Evolutionary conservation across 805 yeast species (phyloP), one percentile per base, ranked within the genome.

Genomic region (Pichia pseudocactophila): DNA sequence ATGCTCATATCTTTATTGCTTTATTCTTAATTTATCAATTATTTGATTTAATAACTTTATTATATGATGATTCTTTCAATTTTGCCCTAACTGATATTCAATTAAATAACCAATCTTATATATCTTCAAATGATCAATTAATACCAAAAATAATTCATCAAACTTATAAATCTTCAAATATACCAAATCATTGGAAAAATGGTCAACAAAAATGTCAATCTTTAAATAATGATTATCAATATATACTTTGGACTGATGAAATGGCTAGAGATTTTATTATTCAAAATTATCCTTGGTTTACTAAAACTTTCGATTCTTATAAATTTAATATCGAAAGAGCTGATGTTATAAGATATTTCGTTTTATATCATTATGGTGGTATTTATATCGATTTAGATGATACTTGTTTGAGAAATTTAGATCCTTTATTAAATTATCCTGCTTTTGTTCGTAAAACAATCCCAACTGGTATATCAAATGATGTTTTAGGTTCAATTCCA

Each of bases 81-180:
- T 85, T 82, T 55, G 84, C 82, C 1, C 64, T 85, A 19, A 57
- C 74, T 13, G 77, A 77, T 39, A 65, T 67, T 12, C 94, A 86
- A 46, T 56, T 84, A 37, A 76, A 79, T 50, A 68, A 68, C n/a
- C 56, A 62, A 7, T 32, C 39, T 19, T 41, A 41, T 18, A 7
- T 37, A 5, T 28, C 31, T 6, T 33, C 39, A n/a, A 65, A 65
- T 44, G 77, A 78, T 9, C 71, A 71, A 45, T 58, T 82, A 31
- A 86, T 88, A 36, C 97, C 97, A 31, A 84, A 82, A 55, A 87
- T 88, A 58, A 87, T 89, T 42, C 97, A 89, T 58, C 97, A 89
- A 61, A 89, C 96, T 12, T 89, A 89, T 63, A 88, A 84, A 58
- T 82, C 85, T 17, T 71, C 66, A 12, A 73, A 79, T 17, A 75